These are phyloP conservation scores for Claviceps maximensis DNA, from an alignment of 2,329 filamentous ascomycete species.

Conservation along the genomic window DNA sequence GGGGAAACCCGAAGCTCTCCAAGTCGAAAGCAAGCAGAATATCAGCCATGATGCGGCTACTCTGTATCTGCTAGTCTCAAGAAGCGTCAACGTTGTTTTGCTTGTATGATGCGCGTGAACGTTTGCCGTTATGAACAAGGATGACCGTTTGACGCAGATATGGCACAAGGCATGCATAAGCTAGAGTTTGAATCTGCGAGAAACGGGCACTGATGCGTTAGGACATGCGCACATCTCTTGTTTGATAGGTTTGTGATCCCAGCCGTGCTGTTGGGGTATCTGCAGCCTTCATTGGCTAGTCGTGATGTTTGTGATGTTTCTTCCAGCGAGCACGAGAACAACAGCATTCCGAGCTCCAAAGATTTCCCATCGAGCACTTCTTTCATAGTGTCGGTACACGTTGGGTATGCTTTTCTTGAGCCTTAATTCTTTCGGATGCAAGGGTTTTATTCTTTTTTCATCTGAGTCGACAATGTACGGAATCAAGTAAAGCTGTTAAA, in stretches of 20 bases:
- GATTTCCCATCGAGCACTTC: neutral
- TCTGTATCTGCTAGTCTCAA: neutral
- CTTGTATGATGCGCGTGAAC: neutral
- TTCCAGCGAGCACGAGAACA: neutral
- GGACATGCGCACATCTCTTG: slow-evolving; percentile 16
- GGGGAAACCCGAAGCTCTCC: neutral
- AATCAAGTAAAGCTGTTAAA: neutral
- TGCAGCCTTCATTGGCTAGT: neutral
- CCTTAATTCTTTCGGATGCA: neutral
- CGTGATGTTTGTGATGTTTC: too few relatives aligned
- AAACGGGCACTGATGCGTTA: slow-evolving; percentile 15
- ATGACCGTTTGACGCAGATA: slow-evolving; percentile 12
- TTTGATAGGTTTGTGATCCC: slow-evolving; percentile 12
- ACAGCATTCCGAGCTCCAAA: neutral
- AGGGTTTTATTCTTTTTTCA: neutral
- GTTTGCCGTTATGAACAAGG: slow-evolving; percentile 10
- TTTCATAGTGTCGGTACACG: neutral
- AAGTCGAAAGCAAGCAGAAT: neutral
- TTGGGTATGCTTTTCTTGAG: neutral
- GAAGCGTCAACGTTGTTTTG: neutral
- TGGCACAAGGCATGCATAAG: slow-evolving; percentile 14
- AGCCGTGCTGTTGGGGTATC: neutral
- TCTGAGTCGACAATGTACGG: neutral
- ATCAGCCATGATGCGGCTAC: too few relatives aligned
- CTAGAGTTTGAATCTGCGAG: slow-evolving; percentile 16